phyloP scores from a whole-genome alignment of 129 eudicot species.

The Erigeron canadensis region DNA sequence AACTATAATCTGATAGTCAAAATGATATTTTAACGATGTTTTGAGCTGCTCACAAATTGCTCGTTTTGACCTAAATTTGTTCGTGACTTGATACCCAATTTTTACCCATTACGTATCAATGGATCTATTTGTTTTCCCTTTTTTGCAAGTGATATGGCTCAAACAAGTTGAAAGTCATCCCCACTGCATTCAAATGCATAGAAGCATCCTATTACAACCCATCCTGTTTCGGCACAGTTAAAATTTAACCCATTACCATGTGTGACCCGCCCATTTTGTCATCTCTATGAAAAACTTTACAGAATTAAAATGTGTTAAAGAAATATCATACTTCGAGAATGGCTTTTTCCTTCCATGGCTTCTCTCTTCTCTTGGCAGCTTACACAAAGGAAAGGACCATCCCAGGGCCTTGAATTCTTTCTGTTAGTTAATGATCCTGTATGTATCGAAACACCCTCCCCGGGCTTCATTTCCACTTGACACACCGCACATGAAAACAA shows the following conservation, averaged over 20 bases:
- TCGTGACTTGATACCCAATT: too few species aligned
- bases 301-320: neutral
- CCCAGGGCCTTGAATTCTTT: constrained; percentile 86
- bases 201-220: neutral
- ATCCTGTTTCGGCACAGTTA: neutral
- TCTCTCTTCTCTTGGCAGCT: constrained; percentile 94
- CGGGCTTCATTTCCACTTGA: constrained; percentile 94
- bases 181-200: too few species aligned
- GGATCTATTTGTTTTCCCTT: too few species aligned
- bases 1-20: too few species aligned
- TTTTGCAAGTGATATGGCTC: too few species aligned
- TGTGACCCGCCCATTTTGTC: neutral
- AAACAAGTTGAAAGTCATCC: too few species aligned
- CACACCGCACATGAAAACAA: constrained; percentile 90
- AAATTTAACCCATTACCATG: neutral
- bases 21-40: too few species aligned
- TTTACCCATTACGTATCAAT: too few species aligned
- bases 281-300: too few species aligned
- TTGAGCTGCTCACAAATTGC: too few species aligned
- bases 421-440: constrained; percentile 37
- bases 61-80: too few species aligned
- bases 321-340: constrained; percentile 52
- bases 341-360: constrained; percentile 96
- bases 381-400: constrained; percentile 93
- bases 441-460: constrained; percentile 91